A percentile compares a stretch with the other conserved stretches of the same genome.
phyloP scores from a whole-genome alignment of 495 filamentous ascomycete species.

The Penicillium fimorum region DNA sequence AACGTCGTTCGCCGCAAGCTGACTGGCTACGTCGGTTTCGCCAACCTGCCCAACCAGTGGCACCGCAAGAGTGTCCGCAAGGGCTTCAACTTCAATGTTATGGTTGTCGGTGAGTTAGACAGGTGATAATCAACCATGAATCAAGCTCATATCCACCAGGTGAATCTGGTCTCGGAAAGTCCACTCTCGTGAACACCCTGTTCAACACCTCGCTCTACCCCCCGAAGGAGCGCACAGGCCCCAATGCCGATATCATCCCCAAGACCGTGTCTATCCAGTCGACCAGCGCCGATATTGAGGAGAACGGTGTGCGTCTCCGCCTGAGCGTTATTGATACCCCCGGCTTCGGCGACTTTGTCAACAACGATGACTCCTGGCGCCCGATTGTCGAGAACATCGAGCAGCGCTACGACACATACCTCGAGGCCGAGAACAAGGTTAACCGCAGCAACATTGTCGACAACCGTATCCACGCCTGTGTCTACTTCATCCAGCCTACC shows the following conservation, averaged over 20 bases:
- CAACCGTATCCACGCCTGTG: constrained; percentile 96
- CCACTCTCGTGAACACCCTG: constrained; percentile 96
- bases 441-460: constrained; percentile 99
- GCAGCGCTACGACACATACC: constrained; percentile 94
- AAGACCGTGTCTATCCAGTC: constrained; percentile 99
- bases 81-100: constrained; percentile 99
- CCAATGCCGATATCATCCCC: constrained; percentile 95
- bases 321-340: constrained; percentile 97
- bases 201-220: constrained; percentile 99
- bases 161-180: constrained; percentile 99
- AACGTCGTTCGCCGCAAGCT: constrained; percentile 98
- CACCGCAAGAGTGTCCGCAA: constrained; percentile 99
- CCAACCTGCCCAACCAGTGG: constrained; percentile 99
- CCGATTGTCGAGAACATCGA: constrained; percentile 99
- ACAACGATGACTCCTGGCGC: constrained; percentile 99
- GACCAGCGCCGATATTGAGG: constrained; percentile 97
- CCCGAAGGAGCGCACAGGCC: constrained; percentile 94
- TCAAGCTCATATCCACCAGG: constrained; percentile 50
- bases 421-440: constrained; percentile 99
- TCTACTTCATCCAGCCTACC: constrained; percentile 99
- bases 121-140: constrained; percentile 28
- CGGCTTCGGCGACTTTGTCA: constrained; percentile 98
- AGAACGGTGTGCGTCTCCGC: constrained; percentile 96
- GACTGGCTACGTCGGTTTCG: constrained; percentile 97
- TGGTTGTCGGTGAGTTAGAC: constrained; percentile 84